Evolutionary conservation across 2,329 filamentous ascomycete species (phyloP), one percentile per base, ranked within the genome.

Genomic region (Colletotrichum trifolii): DNA sequence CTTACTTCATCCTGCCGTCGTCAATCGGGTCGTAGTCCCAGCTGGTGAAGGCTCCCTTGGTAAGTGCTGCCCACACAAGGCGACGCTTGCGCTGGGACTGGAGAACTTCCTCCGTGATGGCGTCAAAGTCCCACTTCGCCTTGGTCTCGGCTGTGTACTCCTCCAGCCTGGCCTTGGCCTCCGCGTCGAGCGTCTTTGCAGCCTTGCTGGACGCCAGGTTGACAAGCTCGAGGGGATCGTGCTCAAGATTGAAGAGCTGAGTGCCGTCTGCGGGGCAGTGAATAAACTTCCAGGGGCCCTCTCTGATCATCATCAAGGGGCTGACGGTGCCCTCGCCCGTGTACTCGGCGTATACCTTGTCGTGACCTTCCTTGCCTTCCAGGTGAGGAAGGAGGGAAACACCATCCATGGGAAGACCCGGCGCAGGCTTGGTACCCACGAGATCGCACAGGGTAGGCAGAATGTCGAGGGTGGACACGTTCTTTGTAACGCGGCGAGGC

Each of bases 311-410:
- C 84, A 97, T 93, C 61, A 96, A 87, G 1, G 94, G 94, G 5
- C 91, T 89, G 60, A 97, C 84, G 1, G 94, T 97, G 52, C 94
- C 94, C 79, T 97, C 94, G 54, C 93, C 94, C 73, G 95, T 97
- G 81, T 97, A 97, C 80, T 97, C 94, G 66, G 93, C 94, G 72
- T 95, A 91, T n/a, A 96, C 94, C 10, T 92, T 96, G 76, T 97
- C 94, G 66, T 91, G 89, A 45, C 87, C 89, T n/a, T 86, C 78
- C 25, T 79, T 79, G 54, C 87, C 88, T 71, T 89, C 81, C 39
- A 96, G 83, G 73, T 95, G 91, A n/a, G 92, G 92, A 66, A 94
- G 79, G 70, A 97, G 84, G 45, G 92, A 96, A 38, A 88, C 83
- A 40, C 94, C 94, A 72, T 97, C 94, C 81, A 97, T 91, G 1